Conservation (phyloP, 2,329 filamentous ascomycete genomes). For the Fusarium verrucosum region DNA sequence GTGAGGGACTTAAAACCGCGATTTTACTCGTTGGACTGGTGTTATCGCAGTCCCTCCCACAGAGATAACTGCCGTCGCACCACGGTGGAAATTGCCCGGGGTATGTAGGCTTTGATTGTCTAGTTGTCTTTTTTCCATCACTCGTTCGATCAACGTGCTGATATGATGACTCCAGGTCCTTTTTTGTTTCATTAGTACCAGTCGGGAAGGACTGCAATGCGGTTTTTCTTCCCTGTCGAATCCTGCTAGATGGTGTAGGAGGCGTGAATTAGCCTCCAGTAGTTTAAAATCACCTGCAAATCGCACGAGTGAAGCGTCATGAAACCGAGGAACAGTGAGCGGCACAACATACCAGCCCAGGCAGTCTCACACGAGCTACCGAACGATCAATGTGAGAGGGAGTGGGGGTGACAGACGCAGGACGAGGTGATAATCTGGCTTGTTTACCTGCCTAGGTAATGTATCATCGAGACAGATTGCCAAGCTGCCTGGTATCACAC, state of each 20-base stretch:
- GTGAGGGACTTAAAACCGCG: constrained; percentile 1
- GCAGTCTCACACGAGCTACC: not conserved
- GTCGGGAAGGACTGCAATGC: too few relatives aligned
- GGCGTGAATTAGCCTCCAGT: constrained; percentile 6
- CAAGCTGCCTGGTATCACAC: constrained; percentile 4
- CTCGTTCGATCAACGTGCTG: constrained; percentile 24
- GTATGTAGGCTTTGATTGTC: constrained; percentile 12
- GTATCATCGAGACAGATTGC: constrained; percentile 16
- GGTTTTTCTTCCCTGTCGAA: constrained; percentile 9
- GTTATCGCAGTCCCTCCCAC: constrained; percentile 18
- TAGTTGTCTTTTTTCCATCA: constrained; percentile 12
- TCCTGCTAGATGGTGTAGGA: constrained; percentile 23
- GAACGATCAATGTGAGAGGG: not conserved
- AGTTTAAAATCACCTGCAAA: constrained; percentile 7
- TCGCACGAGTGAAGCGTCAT: constrained; percentile 2
- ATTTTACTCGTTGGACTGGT: not conserved
- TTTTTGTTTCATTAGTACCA: constrained; percentile 14
- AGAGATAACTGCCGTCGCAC: constrained; percentile 30
- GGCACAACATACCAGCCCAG: constrained; percentile 4
- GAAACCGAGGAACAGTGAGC: constrained; percentile 16
- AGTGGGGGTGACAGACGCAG: constrained; percentile 14
- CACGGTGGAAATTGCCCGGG: constrained; percentile 21
- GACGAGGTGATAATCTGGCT: constrained; percentile 1
- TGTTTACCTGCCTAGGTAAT: too few relatives aligned
- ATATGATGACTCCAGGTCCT: constrained; percentile 15